phyloP scores from a whole-genome alignment of 2,329 filamentous ascomycete genomes.

The Trichoderma lentiforme region DNA sequence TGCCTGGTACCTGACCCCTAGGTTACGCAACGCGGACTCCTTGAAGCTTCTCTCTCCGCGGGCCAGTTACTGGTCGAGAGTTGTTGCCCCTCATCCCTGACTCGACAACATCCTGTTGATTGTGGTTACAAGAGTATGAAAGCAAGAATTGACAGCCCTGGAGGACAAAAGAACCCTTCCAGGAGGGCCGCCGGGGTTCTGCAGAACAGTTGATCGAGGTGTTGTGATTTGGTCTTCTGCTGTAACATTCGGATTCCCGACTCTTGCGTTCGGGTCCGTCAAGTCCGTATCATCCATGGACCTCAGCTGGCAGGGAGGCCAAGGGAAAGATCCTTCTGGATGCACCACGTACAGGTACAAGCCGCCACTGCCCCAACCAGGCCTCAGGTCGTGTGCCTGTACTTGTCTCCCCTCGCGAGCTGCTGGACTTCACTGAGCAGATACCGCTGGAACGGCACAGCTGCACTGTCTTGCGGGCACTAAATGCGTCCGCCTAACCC shows the following conservation, averaged over 20 bases:
- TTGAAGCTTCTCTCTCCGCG: background rate
- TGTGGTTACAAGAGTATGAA: background rate
- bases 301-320: background rate
- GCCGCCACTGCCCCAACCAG: background rate
- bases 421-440: background rate
- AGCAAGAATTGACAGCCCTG: background rate
- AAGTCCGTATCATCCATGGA: background rate
- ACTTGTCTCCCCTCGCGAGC: background rate
- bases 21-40: background rate
- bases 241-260: background rate
- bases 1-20: background rate
- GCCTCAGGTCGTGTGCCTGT: background rate
- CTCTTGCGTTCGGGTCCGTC: background rate
- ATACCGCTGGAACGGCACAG: constrained; percentile 9
- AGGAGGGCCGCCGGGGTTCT: background rate
- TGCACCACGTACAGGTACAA: background rate
- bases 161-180: background rate
- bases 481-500: background rate
- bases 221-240: background rate
- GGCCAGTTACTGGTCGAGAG: constrained; percentile 2
- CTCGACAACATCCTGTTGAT: background rate
- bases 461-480: constrained; percentile 13
- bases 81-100: background rate
- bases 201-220: background rate
- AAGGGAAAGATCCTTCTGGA: background rate